phyloP scores from a whole-genome alignment of 768 basidiomycete genomes.

The Macrolepiota dolichaula region DNA sequence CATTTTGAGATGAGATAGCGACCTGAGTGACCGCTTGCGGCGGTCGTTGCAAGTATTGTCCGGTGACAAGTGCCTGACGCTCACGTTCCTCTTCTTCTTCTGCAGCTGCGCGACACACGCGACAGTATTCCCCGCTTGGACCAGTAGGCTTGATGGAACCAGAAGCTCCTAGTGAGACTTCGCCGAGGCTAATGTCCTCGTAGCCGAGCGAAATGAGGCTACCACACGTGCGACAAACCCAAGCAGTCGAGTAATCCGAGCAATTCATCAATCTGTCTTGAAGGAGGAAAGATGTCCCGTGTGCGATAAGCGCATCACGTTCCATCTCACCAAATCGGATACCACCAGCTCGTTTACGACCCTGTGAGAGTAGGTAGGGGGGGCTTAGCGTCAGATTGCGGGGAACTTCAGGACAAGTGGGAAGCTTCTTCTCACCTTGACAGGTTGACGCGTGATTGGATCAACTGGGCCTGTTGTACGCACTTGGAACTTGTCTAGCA shows the following conservation, averaged over 20 bases:
- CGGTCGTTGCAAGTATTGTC: slow-evolving; percentile 40
- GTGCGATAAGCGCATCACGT: slow-evolving; percentile 96
- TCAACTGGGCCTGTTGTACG: slow-evolving; percentile 98
- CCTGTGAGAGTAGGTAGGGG: slow-evolving; percentile 41
- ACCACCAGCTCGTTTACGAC: slow-evolving; percentile 96
- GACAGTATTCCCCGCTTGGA: slow-evolving; percentile 90
- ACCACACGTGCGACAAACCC: slow-evolving; percentile 97
- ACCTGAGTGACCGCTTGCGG: slow-evolving; percentile 56
- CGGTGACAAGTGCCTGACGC: slow-evolving; percentile 57
- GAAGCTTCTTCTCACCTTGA: slow-evolving; percentile 64
- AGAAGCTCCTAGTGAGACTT: slow-evolving; percentile 48
- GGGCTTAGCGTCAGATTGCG: neutral
- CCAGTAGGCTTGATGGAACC: slow-evolving; percentile 57
- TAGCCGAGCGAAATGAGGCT: slow-evolving; percentile 95
- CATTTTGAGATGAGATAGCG: slow-evolving; percentile 63
- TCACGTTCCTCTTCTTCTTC: slow-evolving; percentile 62
- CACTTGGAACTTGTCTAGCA: slow-evolving; percentile 99
- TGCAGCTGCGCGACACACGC: slow-evolving; percentile 79
- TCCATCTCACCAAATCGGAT: slow-evolving; percentile 99
- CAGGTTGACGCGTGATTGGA: slow-evolving; percentile 92
- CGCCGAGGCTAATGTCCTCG: slow-evolving; percentile 79
- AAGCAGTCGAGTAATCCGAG: slow-evolving; percentile 98
- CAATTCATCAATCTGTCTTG: slow-evolving; percentile 99
- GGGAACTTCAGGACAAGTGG: neutral
- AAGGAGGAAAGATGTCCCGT: slow-evolving; percentile 96